Evolutionary conservation across 805 yeast genomes (phyloP).

Genomic region (Monosporozyma siamensis): DNA sequence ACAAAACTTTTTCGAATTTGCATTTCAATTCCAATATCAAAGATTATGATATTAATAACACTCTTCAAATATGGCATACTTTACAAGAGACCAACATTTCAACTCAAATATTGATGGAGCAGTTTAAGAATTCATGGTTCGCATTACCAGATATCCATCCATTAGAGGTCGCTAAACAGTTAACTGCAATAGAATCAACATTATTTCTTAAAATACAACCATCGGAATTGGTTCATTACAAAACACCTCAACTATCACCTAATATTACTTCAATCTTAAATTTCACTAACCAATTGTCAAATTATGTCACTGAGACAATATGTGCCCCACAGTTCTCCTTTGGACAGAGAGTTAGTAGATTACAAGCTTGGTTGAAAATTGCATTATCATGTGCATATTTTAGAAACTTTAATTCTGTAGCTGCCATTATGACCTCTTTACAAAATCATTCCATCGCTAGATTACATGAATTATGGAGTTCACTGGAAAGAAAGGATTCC

Average conservation of each 20-base stretch:
- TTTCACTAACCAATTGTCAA: conserved; percentile 64
- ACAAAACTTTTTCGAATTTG: conserved; percentile 33
- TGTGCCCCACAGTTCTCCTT: conserved; percentile 40
- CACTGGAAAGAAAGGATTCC: conserved; percentile 47
- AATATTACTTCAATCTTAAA: conserved; percentile 51
- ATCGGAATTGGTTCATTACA: conserved; percentile 56
- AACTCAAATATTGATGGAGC: conserved; percentile 1
- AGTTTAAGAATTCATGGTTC: conserved; percentile 13
- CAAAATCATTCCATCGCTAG: conserved; percentile 66
- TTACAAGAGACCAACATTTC: not conserved
- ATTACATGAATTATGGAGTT: conserved; percentile 49
- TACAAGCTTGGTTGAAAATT: conserved; percentile 65
- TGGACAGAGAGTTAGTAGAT: conserved; percentile 43
- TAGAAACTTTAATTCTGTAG: conserved; percentile 69
- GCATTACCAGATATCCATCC: conserved; percentile 44
- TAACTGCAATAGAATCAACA: conserved; percentile 61
- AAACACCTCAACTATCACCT: conserved; percentile 50
- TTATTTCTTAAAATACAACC: conserved; percentile 56
- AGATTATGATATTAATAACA: not conserved
- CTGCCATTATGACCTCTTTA: conserved; percentile 67
- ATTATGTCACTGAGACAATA: conserved; percentile 62
- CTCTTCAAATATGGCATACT: conserved; percentile 7
- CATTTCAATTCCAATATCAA: not conserved
- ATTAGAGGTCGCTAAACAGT: conserved; percentile 66
- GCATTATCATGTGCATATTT: conserved; percentile 64